A percentile compares a stretch with the other conserved stretches of the same genome.
phyloP scores from a whole-genome alignment of 1,139 yeast species.

The Keqinozyma sinolaborantium region DNA sequence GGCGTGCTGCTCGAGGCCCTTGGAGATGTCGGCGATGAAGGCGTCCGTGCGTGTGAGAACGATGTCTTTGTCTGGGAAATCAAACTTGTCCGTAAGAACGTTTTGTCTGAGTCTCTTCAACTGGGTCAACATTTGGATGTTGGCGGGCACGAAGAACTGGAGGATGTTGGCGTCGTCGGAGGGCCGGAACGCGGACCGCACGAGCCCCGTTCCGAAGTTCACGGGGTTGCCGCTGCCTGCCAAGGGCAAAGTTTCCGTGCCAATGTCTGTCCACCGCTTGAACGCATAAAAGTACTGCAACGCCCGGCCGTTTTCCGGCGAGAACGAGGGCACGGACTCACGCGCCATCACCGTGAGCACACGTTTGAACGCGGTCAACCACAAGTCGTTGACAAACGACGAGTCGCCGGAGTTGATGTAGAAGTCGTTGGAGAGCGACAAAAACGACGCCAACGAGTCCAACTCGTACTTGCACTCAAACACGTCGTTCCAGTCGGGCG shows the following conservation, averaged over 20 bases:
- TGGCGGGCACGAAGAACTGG: conserved; percentile 84
- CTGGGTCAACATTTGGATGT: conserved; percentile 73
- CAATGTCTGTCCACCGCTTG: conserved; percentile 69
- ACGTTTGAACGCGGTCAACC: conserved; percentile 60
- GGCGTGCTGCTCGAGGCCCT: conserved; percentile 64
- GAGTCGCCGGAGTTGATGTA: conserved; percentile 50
- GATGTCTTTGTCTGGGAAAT: conserved; percentile 3
- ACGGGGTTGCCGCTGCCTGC: conserved; percentile 86
- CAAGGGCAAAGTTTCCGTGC: conserved; percentile 77
- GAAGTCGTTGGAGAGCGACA: conserved; percentile 72
- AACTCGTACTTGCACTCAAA: conserved; percentile 90
- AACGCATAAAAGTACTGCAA: conserved; percentile 56
- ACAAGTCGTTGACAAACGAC: conserved; percentile 48
- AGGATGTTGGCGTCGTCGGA: conserved; percentile 84
- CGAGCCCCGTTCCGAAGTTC: conserved; percentile 62
- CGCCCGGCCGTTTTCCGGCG: conserved; percentile 50
- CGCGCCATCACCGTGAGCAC: conserved; percentile 53
- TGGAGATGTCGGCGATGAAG: conserved; percentile 41
- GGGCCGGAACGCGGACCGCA: conserved; percentile 87
- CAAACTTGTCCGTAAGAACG: conserved; percentile 14
- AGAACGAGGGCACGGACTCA: conserved; percentile 65
- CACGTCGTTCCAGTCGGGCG: conserved; percentile 66
- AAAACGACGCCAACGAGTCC: conserved; percentile 80
- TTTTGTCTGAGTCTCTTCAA: conserved; percentile 30
- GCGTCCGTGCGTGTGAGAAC: conserved; percentile 16